Evolutionary conservation across 257 asterid genomes (phyloP), one percentile per base, ranked within the genome.

Genomic region (Plectranthus barbatus): DNA sequence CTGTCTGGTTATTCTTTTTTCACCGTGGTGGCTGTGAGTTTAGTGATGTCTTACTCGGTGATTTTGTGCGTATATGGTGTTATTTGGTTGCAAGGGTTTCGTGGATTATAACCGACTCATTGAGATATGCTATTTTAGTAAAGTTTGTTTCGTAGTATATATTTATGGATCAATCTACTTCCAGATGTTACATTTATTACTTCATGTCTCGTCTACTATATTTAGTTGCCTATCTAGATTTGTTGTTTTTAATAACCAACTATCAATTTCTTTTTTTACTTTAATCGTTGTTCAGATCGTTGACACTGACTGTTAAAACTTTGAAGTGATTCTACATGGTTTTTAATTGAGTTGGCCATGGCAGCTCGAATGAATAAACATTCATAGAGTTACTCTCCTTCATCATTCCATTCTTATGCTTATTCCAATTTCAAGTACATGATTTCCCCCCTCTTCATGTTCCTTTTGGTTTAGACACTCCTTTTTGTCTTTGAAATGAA

Each of bases 41-140:
- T 47, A 50, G 24, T 54, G 58, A 15, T 26, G 29, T 57, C 17
- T 18, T 40, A 4, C 67, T 39, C 23, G n/a, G n/a, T n/a, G 19
- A 7, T 20, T 69, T 62, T 49, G 9, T 20, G 12, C 8, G 29
- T 9, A 13, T n/a, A n/a, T n/a, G n/a, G 19, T 44, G 17, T 36
- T n/a, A 6, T 15, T 42, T 6, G 2, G 61, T 39, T 51, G 11
- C 60, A 36, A 36, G 61, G 69, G 0, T 37, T 51, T 49, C 10
- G 15, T 36, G 49, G 46, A 39, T 41, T 13, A 1, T 54, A 42
- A 29, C 9, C 20, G 64, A 21, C 39, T 14, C 14, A n/a, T 29
- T 33, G 58, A 45, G 64, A 36, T 21, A 8, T 67, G 63, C 47
- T 40, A 41, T 42, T 45, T 45, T 44, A 20, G 66, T 58, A 42